Evolutionary conservation across 139 green algal genomes (phyloP).

Genomic region (Tetraselmis striata): DNA sequence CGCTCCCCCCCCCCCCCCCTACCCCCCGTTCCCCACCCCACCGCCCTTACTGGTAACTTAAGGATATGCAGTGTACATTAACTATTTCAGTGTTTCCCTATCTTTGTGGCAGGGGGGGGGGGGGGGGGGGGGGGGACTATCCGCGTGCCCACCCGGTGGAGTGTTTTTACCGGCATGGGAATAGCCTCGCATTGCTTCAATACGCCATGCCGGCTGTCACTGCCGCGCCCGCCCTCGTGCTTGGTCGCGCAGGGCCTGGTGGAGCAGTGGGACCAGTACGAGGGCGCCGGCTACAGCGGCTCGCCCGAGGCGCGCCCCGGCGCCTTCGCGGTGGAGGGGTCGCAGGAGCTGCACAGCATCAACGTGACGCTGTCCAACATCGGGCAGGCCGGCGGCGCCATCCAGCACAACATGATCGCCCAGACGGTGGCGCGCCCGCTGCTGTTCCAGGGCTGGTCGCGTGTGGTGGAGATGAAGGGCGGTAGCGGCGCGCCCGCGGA

Average conservation of each 20-base stretch:
- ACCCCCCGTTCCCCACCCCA: too few species aligned
- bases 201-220: too few species aligned
- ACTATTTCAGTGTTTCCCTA: too few species aligned
- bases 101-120: too few species aligned
- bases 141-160: too few species aligned
- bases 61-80: too few species aligned
- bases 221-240: too few species aligned
- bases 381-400: constrained; percentile 1
- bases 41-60: too few species aligned
- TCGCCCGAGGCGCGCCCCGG: background rate
- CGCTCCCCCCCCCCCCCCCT: too few species aligned
- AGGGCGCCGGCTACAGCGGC: background rate
- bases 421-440: background rate
- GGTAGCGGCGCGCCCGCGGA: background rate
- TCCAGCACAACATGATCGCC: background rate
- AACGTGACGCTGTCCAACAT: background rate
- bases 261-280: background rate
- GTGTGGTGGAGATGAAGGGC: background rate
- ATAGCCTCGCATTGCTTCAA: too few species aligned
- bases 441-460: background rate
- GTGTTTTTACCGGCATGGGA: too few species aligned
- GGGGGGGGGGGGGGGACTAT: too few species aligned
- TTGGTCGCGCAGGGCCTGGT: background rate
- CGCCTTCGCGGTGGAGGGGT: background rate
- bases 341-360: background rate